Evolutionary conservation across 495 filamentous ascomycete genomes (phyloP), one percentile per base, ranked within the genome.

Genomic region (Xylaria intraflava): DNA sequence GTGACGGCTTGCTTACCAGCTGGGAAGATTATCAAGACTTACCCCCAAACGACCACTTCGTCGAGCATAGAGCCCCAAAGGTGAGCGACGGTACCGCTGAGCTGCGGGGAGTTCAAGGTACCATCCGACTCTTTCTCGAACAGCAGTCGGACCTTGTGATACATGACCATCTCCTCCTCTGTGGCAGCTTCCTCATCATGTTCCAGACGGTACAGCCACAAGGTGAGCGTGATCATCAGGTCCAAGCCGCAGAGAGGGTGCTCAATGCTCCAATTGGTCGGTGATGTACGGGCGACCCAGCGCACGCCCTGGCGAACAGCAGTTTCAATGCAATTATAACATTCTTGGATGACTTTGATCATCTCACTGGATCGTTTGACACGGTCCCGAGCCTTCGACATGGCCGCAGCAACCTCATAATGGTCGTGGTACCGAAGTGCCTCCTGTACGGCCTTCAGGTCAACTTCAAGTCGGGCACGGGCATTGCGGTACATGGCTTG

Each of bases 221-320:
- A 77, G 67, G 87, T 96, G 63, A 98, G 88, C 61, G 96, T 96
- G 74, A 98, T 92, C 85, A 98, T 96, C 64, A 98, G 79, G 70
- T 98, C 93, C 72, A 98, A 80, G 58, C 90, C 94, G 66, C 90
- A 95, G 35, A 98, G 83, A 27, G 94, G 93, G 68, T 98, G 93
- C 75, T 98, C 93, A 42, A 97, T 86, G 72, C 93, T 98, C 93
- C 93, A 98, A 75, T 98, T 97, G 47, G 93, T 95, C 44, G 93
- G 89, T 49, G 89, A 95, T 20, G 91, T 96, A 63, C 90, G 83
- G 6, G 94, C 93, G 43, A 98, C 92, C 93, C 93, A 97, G 67
- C 93, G 90, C 62, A 98, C 94, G 57, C 91, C 93, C 66, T 95
- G 89, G 48, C 88, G 69, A 39, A 94, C 93, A 6, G 93, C 92